phyloP scores from a whole-genome alignment of 108 stramenopile genomes.

The Skeletonema costatum region DNA sequence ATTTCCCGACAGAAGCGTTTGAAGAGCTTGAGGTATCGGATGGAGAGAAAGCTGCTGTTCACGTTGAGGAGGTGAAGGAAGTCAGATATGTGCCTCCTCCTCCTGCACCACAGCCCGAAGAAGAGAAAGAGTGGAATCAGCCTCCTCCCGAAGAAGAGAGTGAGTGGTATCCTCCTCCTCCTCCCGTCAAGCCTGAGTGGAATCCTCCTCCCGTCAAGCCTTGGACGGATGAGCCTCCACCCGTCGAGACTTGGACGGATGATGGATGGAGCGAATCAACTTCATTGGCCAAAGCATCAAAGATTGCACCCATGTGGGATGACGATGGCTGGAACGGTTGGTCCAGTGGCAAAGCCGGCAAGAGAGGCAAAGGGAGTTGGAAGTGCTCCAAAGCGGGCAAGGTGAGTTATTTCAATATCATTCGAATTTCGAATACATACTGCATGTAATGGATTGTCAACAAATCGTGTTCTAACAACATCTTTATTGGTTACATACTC shows the following conservation, averaged over 20 bases:
- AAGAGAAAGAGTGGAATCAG: too few species aligned
- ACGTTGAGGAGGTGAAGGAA: not conserved
- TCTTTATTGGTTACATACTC: not conserved
- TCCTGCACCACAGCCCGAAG: too few species aligned
- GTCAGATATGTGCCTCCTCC: not conserved
- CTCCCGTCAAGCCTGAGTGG: too few species aligned
- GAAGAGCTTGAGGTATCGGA: not conserved
- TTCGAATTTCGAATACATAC: not conserved
- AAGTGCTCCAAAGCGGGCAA: not conserved
- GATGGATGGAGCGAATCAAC: too few species aligned
- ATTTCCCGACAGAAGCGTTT: not conserved
- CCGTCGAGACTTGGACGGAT: too few species aligned
- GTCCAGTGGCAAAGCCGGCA: not conserved
- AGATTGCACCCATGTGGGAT: not conserved
- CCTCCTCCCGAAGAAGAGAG: too few species aligned
- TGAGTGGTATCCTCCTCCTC: too few species aligned
- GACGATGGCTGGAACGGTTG: not conserved
- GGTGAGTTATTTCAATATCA: not conserved
- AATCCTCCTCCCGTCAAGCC: too few species aligned
- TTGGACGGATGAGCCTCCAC: too few species aligned
- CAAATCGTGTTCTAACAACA: not conserved
- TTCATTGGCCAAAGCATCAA: not conserved
- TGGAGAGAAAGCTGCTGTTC: too few species aligned
- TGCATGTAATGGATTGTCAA: not conserved
- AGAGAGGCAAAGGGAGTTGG: not conserved